Evolutionary conservation across 768 basidiomycete genomes (phyloP), one percentile per base, ranked within the genome.

Genomic region (Podaxis carcinomalis): DNA sequence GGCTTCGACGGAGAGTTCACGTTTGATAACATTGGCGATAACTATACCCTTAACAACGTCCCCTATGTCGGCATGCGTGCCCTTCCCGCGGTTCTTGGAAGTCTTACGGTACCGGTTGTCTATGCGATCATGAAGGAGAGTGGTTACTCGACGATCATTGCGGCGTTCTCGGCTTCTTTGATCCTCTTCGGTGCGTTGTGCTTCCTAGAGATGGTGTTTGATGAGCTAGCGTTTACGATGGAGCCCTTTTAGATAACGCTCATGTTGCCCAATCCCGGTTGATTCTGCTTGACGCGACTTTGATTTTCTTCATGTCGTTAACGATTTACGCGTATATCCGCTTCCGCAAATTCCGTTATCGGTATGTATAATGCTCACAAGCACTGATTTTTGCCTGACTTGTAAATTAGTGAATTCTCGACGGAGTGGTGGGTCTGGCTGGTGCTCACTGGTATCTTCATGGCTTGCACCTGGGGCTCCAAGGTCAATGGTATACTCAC

Each of bases 81-180:
- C 4, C 83, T 98, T 19, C 94, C 95, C 5, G 97, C 96, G 3
- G 83, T 97, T 63, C 80, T 99, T 32, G 93, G 93, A 52, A 91
- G 90, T 75, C 77, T 97, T 27, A 98, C 96, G 0, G 74, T 98
- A 13, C 92, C 95, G 0, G 78, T 98, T 63, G 88, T 98, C 0
- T 99, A 95, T 68, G 89, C 83, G 23, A 98, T 96, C 73, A 98
- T 98, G 97, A 91, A 97, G 74, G 95, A 98, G 78, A 90, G 90
- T 62, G 97, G 97, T 5, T 98, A 96, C 71, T 94, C 95, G 0
- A 92, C 93, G 4, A 76, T 94, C 39, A 86, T 98, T 61, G 87
- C 93, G 5, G 87, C 93, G 0, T 96, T 99, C 70, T 95, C 94
- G 46, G 93, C 96, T 0, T 77, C 77, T 51, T 75, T 99, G 27